These are phyloP conservation scores for Asterophora parasitica DNA, from an alignment of 768 basidiomycete genomes.

Conservation along the genomic window DNA sequence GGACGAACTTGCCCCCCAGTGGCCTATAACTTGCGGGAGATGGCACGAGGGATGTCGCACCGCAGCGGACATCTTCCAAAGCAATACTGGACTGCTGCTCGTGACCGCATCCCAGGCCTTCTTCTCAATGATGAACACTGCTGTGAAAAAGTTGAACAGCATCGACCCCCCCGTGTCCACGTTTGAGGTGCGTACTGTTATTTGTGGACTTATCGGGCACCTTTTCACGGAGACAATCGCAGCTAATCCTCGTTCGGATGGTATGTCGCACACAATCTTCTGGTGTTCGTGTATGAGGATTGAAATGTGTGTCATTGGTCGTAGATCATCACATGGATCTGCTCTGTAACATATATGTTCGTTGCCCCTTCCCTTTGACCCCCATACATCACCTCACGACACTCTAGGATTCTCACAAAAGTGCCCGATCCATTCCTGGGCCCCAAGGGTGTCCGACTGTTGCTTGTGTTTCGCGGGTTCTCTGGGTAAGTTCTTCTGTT, in stretches of 20 bases:
- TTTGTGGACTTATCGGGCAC: not conserved
- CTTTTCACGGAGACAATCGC: not conserved
- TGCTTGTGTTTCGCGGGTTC: slow-evolving; percentile 56
- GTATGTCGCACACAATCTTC: slow-evolving; percentile 20
- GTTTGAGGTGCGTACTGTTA: slow-evolving; percentile 37
- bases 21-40: not conserved
- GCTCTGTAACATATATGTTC: slow-evolving; percentile 48
- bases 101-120: slow-evolving; percentile 55
- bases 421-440: slow-evolving; percentile 58
- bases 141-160: slow-evolving; percentile 57
- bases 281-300: not conserved
- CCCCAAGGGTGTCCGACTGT: slow-evolving; percentile 58
- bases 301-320: not conserved
- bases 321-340: slow-evolving; percentile 49
- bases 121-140: slow-evolving; percentile 55
- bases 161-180: slow-evolving; percentile 55
- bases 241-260: slow-evolving; percentile 60
- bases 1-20: not conserved
- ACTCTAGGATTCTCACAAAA: slow-evolving; percentile 32
- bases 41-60: slow-evolving; percentile 3
- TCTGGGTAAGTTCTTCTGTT: slow-evolving; percentile 42
- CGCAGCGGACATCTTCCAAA: slow-evolving; percentile 8
- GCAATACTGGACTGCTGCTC: slow-evolving; percentile 57
- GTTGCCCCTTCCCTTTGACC: slow-evolving; percentile 4
- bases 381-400: not conserved